Evolutionary conservation across 1,284 basidiomycete genomes (phyloP).

Genomic region (Coriolopsis trogii): DNA sequence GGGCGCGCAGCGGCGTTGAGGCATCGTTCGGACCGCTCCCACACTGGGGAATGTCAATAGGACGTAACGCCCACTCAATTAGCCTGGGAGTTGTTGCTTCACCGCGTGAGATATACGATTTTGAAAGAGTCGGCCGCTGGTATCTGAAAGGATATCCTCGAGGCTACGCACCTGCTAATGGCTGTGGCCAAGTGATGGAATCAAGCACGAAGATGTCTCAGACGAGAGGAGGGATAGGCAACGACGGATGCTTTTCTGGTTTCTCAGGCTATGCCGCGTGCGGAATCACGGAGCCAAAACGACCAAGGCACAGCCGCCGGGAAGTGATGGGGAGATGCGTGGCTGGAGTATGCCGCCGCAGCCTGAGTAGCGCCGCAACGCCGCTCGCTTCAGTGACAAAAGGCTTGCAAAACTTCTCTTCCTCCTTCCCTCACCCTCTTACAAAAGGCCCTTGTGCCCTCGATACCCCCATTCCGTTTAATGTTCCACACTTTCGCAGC

Average conservation of each 20-base stretch:
- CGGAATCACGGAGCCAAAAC: constrained; percentile 4
- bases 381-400: constrained; percentile 12
- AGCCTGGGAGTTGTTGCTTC: neutral
- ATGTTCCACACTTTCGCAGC: constrained; percentile 10
- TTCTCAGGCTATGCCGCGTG: constrained; percentile 2
- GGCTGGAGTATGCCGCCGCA: neutral
- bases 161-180: neutral
- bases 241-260: neutral
- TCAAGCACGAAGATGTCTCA: neutral
- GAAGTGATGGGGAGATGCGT: neutral
- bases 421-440: constrained; percentile 6
- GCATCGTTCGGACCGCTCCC: neutral
- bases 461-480: constrained; percentile 22
- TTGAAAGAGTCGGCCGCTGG: too few species aligned
- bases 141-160: neutral
- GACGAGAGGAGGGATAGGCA: neutral
- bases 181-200: neutral
- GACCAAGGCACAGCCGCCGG: too few species aligned
- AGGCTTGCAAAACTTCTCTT: neutral
- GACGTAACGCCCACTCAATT: constrained; percentile 9
- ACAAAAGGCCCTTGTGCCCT: constrained; percentile 22
- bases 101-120: constrained; percentile 4
- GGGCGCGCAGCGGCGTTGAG: too few species aligned
- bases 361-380: neutral
- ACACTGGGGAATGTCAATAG: constrained; percentile 4